Conservation (phyloP, 139 green algal genomes). For the Coelastrella sp. region DNA sequence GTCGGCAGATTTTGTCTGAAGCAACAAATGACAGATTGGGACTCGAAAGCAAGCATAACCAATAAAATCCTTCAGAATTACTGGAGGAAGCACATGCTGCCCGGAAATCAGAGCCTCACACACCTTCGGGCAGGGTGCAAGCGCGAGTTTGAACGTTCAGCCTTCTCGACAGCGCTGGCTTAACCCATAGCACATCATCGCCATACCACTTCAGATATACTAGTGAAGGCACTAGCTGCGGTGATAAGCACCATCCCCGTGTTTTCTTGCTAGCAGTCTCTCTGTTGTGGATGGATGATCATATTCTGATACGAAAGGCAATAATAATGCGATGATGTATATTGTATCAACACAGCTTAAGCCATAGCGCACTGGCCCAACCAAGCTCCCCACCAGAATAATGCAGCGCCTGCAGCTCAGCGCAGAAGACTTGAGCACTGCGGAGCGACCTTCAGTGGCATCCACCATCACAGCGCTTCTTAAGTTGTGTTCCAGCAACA, state of each 20-base stretch:
- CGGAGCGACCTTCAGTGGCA: not conserved
- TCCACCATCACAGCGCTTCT: conserved; percentile 13
- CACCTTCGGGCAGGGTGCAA: not conserved
- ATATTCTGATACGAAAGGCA: too few species aligned
- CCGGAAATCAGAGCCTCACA: not conserved
- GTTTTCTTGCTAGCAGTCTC: too few species aligned
- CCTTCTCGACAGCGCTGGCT: not conserved
- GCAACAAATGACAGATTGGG: too few species aligned
- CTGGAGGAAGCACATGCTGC: not conserved
- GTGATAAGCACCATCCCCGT: too few species aligned
- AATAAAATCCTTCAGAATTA: not conserved
- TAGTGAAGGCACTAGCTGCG: too few species aligned
- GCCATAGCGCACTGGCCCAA: too few species aligned
- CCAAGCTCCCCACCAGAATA: not conserved
- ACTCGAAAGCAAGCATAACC: not conserved
- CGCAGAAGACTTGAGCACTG: not conserved
- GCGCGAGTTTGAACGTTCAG: not conserved
- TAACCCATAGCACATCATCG: too few species aligned
- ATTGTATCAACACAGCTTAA: too few species aligned
- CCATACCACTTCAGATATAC: too few species aligned
- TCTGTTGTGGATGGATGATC: too few species aligned
- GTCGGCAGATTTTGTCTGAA: not conserved
- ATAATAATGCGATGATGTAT: too few species aligned
- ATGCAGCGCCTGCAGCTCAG: not conserved
- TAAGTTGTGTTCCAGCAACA: conserved; percentile 10